Evolutionary conservation across 2,329 filamentous ascomycete species (phyloP).

Genomic region (Colletotrichum cuscutae): DNA sequence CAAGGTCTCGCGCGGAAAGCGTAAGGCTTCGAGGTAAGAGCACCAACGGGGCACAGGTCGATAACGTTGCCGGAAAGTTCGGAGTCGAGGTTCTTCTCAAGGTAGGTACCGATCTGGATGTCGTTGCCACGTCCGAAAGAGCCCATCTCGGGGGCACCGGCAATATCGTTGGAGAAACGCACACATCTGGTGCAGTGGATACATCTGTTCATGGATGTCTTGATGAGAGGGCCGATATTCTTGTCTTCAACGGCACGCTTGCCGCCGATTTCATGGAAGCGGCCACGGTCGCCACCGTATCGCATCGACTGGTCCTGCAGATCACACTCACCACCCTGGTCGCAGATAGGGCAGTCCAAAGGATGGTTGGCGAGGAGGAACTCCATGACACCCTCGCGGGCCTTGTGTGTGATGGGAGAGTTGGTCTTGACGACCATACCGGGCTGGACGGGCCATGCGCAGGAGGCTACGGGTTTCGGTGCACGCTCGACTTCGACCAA

Average conservation of each 20-base stretch:
- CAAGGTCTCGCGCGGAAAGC: constrained; percentile 96
- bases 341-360: constrained; percentile 96
- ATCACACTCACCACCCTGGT: constrained; percentile 99
- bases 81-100: constrained; percentile 92
- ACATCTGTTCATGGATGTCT: constrained; percentile 99
- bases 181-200: constrained; percentile 99
- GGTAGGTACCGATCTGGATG: constrained; percentile 97
- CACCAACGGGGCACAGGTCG: constrained; percentile 96
- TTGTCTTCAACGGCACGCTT: constrained; percentile 99
- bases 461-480: constrained; percentile 97
- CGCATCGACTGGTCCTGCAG: constrained; percentile 99
- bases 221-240: constrained; percentile 97
- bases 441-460: constrained; percentile 97
- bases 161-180: constrained; percentile 97
- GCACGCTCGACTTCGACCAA: constrained; percentile 96
- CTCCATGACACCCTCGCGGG: constrained; percentile 98
- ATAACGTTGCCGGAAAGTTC: constrained; percentile 98
- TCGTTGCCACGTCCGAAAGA: constrained; percentile 96
- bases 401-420: constrained; percentile 95
- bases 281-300: constrained; percentile 94
- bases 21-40: constrained; percentile 96
- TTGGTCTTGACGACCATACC: constrained; percentile 99
- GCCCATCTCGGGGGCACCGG: constrained; percentile 93
- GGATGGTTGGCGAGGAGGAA: constrained; percentile 97
- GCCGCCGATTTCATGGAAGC: constrained; percentile 94